Base-by-base conservation (phyloP, 75 land plant species). In the Cunninghamia lanceolata region DNA sequence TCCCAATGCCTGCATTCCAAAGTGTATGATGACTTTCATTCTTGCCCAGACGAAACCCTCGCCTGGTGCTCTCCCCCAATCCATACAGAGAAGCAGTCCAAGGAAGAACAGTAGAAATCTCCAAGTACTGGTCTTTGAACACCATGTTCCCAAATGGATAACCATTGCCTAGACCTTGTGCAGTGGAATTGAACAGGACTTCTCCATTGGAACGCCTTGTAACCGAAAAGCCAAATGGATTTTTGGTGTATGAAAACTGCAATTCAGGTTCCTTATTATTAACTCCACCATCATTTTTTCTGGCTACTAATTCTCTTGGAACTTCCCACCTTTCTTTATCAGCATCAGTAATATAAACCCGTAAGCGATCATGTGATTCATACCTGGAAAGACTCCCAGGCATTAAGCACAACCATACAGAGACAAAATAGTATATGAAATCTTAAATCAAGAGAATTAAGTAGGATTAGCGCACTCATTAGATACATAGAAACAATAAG, bases 81-180 rank as follows among this genome's bases (percentile, higher is more conserved):
- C 99, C 99, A 85, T 93, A 97, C 17, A 97, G 82, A 7, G 96
- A 84, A 13, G 96, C 91, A 45, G 77, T 85, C 21, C 52, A 40
- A 7, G 96, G 96, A 32, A 97, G 77, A 19, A 83, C 82, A 16
- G 98, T 95, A 15, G 98, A 94, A 19, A 97, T 89, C 75, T 97
- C 95, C 46, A 97, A 56, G 74, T 97, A 97, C 87, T 97, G 98
- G 81, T 97, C 99, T 77, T 97, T 96, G 89, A 96, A 96, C 39
- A 97, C 96, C 89, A 97, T 10, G 82, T 73, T 74, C 0, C 86
- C 75, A 68, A 86, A 90, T 21, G 19, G 25, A 77, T 77, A 17
- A 36, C 2, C 38, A 35, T 74, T 74, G 13, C 36, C 36, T 66
- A 28, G 70, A 66, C 9, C 39, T 30, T 75, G 21, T 34, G n/a